Percentiles rank a stretch among this genome's conserved stretches.
These are phyloP conservation scores for Nitzschia sp. DNA, from an alignment of 108 stramenopile genomes.

Conservation along the genomic window DNA sequence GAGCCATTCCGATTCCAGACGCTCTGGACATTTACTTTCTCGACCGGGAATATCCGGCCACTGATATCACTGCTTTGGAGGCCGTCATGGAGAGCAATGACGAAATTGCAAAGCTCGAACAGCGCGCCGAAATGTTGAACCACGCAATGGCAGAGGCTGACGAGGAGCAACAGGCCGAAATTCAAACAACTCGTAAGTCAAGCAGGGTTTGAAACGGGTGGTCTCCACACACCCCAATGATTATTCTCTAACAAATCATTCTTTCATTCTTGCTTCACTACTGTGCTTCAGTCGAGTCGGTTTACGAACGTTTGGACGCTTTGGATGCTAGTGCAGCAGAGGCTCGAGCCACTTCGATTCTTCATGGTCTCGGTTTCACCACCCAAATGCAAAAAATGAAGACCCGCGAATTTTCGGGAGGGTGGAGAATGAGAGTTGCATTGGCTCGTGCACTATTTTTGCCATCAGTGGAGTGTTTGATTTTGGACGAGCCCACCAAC, in stretches of 20 bases:
- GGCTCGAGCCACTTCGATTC: constrained; percentile 94
- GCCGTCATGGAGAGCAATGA: constrained; percentile 95
- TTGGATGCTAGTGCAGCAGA: constrained; percentile 96
- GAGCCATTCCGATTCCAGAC: constrained; percentile 96
- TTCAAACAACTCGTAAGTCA: constrained; percentile 53
- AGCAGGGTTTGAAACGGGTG: not conserved
- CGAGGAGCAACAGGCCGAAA: constrained; percentile 75
- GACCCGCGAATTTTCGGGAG: constrained; percentile 95
- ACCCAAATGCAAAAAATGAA: constrained; percentile 89
- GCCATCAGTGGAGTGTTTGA: constrained; percentile 89
- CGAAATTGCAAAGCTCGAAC: constrained; percentile 86
- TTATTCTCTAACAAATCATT: not conserved
- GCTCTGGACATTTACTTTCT: constrained; percentile 96
- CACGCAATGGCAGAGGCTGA: constrained; percentile 87
- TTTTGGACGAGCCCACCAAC: constrained; percentile 83
- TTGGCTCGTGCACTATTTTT: constrained; percentile 96
- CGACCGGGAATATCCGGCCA: constrained; percentile 92
- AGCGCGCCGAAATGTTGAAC: constrained; percentile 89
- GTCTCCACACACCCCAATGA: not conserved
- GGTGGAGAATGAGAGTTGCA: constrained; percentile 99
- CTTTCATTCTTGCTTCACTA: too few species aligned
- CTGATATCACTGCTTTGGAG: constrained; percentile 94
- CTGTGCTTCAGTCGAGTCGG: constrained; percentile 54
- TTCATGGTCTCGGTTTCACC: constrained; percentile 97
- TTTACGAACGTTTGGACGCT: constrained; percentile 96